phyloP scores from a whole-genome alignment of 805 yeast species.

The Sugiyamaella floridensis region DNA sequence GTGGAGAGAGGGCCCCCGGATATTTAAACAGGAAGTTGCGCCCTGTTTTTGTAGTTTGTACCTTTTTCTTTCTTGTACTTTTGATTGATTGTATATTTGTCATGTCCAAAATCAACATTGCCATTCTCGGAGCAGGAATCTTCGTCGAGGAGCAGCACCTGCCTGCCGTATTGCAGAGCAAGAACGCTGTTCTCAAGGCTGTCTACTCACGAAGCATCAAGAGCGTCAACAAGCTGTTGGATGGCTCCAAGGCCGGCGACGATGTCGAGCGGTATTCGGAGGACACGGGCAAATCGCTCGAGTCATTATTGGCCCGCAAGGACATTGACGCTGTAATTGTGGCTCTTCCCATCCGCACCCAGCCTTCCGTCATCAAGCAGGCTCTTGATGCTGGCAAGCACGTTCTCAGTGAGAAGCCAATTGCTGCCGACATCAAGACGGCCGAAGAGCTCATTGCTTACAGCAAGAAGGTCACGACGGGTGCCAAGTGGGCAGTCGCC shows the following conservation, averaged over 20 bases:
- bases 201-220: slow-evolving; percentile 15
- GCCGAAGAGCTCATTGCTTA: slow-evolving; percentile 16
- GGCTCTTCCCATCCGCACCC: slow-evolving; percentile 22
- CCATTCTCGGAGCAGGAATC: slow-evolving; percentile 16
- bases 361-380: slow-evolving; percentile 19
- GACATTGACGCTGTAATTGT: slow-evolving; percentile 24
- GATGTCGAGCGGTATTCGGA: slow-evolving; percentile 16
- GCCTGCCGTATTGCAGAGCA: slow-evolving; percentile 8
- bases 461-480: slow-evolving; percentile 3
- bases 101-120: slow-evolving; percentile 8
- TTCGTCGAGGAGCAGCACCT: slow-evolving; percentile 14
- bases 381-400: slow-evolving; percentile 25
- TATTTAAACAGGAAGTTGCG: not conserved
- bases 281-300: slow-evolving; percentile 15
- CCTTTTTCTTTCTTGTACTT: not conserved
- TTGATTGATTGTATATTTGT: not conserved
- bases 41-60: not conserved
- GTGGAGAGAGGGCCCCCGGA: not conserved
- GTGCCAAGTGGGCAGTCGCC: slow-evolving; percentile 17
- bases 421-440: slow-evolving; percentile 17
- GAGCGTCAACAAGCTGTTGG: slow-evolving; percentile 11
- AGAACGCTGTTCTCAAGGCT: slow-evolving; percentile 10
- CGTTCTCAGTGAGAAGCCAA: slow-evolving; percentile 25
- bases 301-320: slow-evolving; percentile 16
- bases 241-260: slow-evolving; percentile 7